Evolutionary conservation across 1,139 yeast genomes (phyloP), one percentile per base, ranked within the genome.

Genomic region (Kurtzmaniella quercitrusa): DNA sequence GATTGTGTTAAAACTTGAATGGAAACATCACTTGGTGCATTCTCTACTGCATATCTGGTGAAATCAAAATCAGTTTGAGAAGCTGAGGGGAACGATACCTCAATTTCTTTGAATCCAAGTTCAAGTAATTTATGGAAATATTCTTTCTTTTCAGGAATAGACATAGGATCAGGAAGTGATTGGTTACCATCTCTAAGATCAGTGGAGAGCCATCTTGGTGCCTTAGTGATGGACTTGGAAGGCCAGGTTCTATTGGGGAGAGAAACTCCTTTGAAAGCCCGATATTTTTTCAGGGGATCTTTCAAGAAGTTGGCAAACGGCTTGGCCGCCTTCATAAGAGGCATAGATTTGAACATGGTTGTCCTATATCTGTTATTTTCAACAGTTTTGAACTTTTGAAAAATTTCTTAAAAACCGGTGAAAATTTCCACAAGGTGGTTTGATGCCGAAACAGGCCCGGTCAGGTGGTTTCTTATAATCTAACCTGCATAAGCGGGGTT

Each of bases 151-250:
- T 73, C 76, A 10, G 62, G 62, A 18, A 72, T 62, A 1, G 75
- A 64, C 78, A 73, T 73, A 11, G 78, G 78, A 51, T 73, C 78
- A 14, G 78, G 78, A 45, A 73, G 66, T 11, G 77, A 63, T 52
- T 73, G 78, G 53, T 73, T 73, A 16, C 78, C 78, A 48, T 73
- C 78, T 58, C 78, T 65, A 43, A 73, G 68, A 55, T 73, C 78
- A 15, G 77, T 73, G 33, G 76, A 68, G 42, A 73, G 65, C 78
- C 78, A 73, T 50, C 78, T 62, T 25, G 78, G 78, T 9, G 77
- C 72, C 44, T 65, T 68, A 44, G 65, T 57, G 46, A 73, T 60
- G 21, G 58, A 50, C 41, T 66, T 67, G 38, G 60, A 54, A 2
- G 78, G 78, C 78, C 78, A 73, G 23, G 62, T 62, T 51, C 78